These are phyloP conservation scores for Amorphotheca resinae DNA, from an alignment of 495 filamentous ascomycete species.

Conservation along the genomic window DNA sequence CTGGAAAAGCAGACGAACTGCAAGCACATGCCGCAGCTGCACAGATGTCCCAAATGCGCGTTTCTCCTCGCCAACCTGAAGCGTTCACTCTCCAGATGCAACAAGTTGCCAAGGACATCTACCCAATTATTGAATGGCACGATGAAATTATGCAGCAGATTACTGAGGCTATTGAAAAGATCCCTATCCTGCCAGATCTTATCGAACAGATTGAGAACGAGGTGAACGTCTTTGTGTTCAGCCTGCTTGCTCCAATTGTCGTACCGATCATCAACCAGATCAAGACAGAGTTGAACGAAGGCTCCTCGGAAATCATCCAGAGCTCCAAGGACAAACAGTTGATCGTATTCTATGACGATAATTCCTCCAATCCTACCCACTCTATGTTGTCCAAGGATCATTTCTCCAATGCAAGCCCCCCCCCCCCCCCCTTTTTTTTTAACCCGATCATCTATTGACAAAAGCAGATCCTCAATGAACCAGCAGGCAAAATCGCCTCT, in stretches of 20 bases:
- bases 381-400: slow-evolving; percentile 93
- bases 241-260: slow-evolving; percentile 71
- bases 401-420: slow-evolving; percentile 51
- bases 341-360: slow-evolving; percentile 72
- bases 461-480: slow-evolving; percentile 59
- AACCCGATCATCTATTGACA: slow-evolving; percentile 21
- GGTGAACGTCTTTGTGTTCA: slow-evolving; percentile 76
- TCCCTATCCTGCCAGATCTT: slow-evolving; percentile 66
- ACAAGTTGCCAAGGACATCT: slow-evolving; percentile 59
- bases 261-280: slow-evolving; percentile 76
- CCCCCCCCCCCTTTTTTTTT: no score
- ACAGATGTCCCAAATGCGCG: slow-evolving; percentile 48
- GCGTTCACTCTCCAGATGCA: slow-evolving; percentile 57
- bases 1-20: slow-evolving; percentile 50
- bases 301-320: slow-evolving; percentile 75
- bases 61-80: slow-evolving; percentile 63
- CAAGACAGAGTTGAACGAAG: slow-evolving; percentile 70
- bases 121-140: slow-evolving; percentile 78
- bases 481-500: slow-evolving; percentile 70
- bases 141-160: slow-evolving; percentile 74
- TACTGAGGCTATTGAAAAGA: slow-evolving; percentile 60
- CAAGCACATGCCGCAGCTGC: slow-evolving; percentile 54
- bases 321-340: slow-evolving; percentile 67
- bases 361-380: slow-evolving; percentile 72
- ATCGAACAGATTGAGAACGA: slow-evolving; percentile 70